These are phyloP conservation scores for Cystobasidium pallidum DNA, from an alignment of 1,284 basidiomycete species.

Conservation along the genomic window DNA sequence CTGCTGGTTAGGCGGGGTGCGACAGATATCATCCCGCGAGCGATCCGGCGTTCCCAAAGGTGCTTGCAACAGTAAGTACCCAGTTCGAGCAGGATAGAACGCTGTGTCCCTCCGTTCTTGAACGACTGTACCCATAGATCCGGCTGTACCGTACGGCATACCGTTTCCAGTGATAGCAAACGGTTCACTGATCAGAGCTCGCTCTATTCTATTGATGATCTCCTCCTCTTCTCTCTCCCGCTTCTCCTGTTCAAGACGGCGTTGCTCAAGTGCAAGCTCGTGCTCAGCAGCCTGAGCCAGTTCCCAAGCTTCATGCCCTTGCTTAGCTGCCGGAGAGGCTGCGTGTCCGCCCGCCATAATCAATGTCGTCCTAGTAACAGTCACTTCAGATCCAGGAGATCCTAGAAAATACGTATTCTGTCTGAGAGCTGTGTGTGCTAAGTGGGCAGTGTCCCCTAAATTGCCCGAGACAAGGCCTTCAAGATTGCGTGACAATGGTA, in stretches of 20 bases:
- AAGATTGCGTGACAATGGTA: not conserved
- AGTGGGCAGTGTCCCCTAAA: not conserved
- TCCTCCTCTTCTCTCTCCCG: not conserved
- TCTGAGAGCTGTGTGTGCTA: not conserved
- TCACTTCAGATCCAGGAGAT: not conserved
- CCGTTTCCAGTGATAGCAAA: not conserved
- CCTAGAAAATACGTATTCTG: not conserved
- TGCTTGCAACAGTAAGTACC: not conserved
- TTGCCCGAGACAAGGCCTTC: not conserved
- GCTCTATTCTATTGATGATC: not conserved
- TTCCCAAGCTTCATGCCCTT: conserved; percentile 14
- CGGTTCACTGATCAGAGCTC: not conserved
- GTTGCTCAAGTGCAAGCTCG: not conserved
- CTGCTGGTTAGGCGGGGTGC: not conserved
- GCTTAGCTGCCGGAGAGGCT: conserved; percentile 23
- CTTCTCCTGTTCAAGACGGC: not conserved
- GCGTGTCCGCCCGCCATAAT: conserved; percentile 11
- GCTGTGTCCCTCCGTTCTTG: not conserved
- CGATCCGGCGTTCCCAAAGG: conserved; percentile 11
- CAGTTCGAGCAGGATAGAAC: not conserved
- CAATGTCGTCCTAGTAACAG: not conserved
- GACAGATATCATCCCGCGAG: conserved; percentile 8
- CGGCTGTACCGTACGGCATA: not conserved
- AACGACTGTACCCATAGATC: not conserved
- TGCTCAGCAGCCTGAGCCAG: not conserved